These are phyloP conservation scores for Blastosporella zonata DNA, from an alignment of 1,284 basidiomycete genomes.

Conservation along the genomic window DNA sequence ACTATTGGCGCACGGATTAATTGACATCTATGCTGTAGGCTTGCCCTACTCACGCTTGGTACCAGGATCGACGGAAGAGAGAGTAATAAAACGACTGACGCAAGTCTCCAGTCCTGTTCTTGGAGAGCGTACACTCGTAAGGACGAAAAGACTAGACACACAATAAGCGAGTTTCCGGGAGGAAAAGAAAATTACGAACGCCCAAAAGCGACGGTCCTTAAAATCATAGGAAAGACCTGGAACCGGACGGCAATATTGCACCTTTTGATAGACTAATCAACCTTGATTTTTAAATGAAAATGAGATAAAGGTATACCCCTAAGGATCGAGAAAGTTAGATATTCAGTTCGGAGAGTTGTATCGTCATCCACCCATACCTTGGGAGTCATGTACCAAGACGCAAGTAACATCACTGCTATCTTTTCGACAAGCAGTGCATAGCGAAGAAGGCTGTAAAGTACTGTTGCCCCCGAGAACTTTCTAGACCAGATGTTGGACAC, in stretches of 20 bases:
- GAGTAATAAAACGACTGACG: constrained; percentile 4
- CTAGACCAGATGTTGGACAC: constrained; percentile 22
- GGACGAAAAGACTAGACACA: constrained; percentile 11
- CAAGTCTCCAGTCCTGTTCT: constrained; percentile 11
- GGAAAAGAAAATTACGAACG: neutral
- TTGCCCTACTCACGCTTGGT: constrained; percentile 6
- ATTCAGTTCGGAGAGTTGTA: neutral
- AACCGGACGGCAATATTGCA: constrained; percentile 11
- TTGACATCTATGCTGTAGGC: neutral
- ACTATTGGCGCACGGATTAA: neutral
- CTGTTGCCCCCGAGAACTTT: constrained; percentile 26
- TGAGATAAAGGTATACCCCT: constrained; percentile 5
- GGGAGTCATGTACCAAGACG: constrained; percentile 15
- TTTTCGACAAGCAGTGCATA: constrained; percentile 29
- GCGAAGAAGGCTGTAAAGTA: constrained; percentile 24
- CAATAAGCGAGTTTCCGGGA: neutral
- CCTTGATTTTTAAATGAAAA: no score
- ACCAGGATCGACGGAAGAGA: constrained; percentile 13
- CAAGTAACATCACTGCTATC: constrained; percentile 22
- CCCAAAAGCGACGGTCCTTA: constrained; percentile 11
- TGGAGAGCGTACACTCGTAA: constrained; percentile 13
- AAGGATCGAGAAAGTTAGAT: neutral
- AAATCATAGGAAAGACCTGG: constrained; percentile 14
- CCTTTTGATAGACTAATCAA: neutral
- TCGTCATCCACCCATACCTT: constrained; percentile 2